Conservation (phyloP, 2,329 filamentous ascomycete genomes). For the Cladosporium austrohemisphaericum region DNA sequence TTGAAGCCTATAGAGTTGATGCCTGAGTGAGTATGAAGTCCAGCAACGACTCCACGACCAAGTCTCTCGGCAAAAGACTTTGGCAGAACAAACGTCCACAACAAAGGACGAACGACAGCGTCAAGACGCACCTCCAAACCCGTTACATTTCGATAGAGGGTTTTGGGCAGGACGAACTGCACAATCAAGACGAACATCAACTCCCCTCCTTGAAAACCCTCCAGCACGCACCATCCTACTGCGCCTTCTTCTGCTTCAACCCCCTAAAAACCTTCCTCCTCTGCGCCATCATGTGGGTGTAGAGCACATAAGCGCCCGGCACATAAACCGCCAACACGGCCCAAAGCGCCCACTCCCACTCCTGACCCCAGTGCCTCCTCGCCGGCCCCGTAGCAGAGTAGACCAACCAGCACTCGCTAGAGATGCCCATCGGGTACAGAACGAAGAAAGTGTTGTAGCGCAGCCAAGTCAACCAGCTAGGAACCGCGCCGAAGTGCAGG, state of each 20-base stretch:
- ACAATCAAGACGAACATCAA: too few species aligned
- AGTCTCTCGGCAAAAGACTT: too few species aligned
- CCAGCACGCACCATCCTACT: neutral
- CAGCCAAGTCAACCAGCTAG: slow-evolving; percentile 69
- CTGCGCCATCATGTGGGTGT: slow-evolving; percentile 93
- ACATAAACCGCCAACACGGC: slow-evolving; percentile 70
- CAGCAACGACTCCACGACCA: too few species aligned
- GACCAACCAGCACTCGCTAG: slow-evolving; percentile 79
- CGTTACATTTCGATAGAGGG: too few species aligned
- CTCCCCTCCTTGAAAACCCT: too few species aligned
- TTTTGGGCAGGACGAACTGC: too few species aligned
- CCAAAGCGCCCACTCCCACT: slow-evolving; percentile 59
- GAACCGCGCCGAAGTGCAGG: slow-evolving; percentile 55
- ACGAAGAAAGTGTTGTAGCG: slow-evolving; percentile 89
- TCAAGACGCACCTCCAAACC: too few species aligned
- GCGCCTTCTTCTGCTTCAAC: slow-evolving; percentile 47
- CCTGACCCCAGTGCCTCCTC: slow-evolving; percentile 34
- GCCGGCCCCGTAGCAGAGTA: slow-evolving; percentile 63
- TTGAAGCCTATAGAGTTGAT: too few species aligned
- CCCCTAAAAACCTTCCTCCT: slow-evolving; percentile 71
- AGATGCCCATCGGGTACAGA: slow-evolving; percentile 87
- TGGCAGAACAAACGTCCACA: too few species aligned
- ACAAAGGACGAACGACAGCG: too few species aligned
- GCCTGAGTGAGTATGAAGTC: too few species aligned
- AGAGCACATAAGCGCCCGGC: slow-evolving; percentile 81